phyloP scores from a whole-genome alignment of 768 basidiomycete genomes.

The Piloderma croceum region DNA sequence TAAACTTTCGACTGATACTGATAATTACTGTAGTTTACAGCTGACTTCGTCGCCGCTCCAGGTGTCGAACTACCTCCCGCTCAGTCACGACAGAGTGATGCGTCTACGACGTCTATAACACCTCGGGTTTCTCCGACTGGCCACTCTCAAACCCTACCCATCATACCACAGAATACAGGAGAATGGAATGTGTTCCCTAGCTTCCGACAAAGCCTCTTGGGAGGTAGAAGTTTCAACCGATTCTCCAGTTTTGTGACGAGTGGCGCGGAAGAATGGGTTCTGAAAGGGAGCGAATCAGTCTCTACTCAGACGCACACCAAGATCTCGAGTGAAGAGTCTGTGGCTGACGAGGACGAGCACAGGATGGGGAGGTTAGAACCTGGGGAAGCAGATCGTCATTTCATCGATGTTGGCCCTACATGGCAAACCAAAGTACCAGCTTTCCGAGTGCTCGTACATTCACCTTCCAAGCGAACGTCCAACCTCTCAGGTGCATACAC shows the following conservation, averaged over 20 bases:
- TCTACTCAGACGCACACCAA: constrained; percentile 4
- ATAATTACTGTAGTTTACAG: constrained; percentile 51
- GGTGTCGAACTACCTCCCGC: constrained; percentile 28
- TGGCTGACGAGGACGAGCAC: constrained; percentile 38
- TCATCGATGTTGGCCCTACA: constrained; percentile 59
- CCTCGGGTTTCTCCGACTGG: constrained; percentile 39
- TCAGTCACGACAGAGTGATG: constrained; percentile 27
- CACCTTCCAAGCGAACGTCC: constrained; percentile 70
- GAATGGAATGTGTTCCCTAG: constrained; percentile 64
- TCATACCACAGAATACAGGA: constrained; percentile 64
- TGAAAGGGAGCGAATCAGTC: constrained; percentile 50
- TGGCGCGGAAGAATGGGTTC: constrained; percentile 77
- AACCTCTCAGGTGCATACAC: constrained; percentile 67
- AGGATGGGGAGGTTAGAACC: constrained; percentile 36
- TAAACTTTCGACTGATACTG: constrained; percentile 1
- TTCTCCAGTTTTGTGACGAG: constrained; percentile 84
- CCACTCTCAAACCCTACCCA: constrained; percentile 31
- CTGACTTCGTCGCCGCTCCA: constrained; percentile 53
- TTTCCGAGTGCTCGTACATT: constrained; percentile 73
- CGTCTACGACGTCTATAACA: constrained; percentile 46
- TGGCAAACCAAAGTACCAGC: constrained; percentile 73
- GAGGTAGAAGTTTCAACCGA: constrained; percentile 76
- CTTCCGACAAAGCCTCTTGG: constrained; percentile 65
- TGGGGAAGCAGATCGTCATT: constrained; percentile 63
- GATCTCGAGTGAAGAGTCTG: constrained; percentile 24